Evolutionary conservation across 257 asterid genomes (phyloP), one percentile per base, ranked within the genome.

Genomic region (Osmanthus fragrans): DNA sequence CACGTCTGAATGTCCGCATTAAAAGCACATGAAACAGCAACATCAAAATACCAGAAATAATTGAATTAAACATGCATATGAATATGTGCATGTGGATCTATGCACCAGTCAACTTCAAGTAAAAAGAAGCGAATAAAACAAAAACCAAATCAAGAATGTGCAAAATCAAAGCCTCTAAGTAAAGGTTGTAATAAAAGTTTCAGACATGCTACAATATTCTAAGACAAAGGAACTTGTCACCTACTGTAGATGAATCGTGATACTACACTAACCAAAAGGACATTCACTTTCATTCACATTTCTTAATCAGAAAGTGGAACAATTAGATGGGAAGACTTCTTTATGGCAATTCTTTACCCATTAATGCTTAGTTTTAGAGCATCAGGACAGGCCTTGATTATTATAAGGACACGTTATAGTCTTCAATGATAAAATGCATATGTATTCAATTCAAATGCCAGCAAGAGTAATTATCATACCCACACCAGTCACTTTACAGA

Each of bases 341-440:
- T 36, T 21, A 3, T 32, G 34, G 13, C 36, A 64, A 64, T 75
- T 47, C 81, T 72, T 67, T 34, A 15, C 54, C 36, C 69, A 70
- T 6, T 32, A 30, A 30, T 51, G 68, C 70, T 71, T 33, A 42
- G 23, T 15, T 36, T 73, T 30, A 5, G 32, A 73, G 71, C 80
- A 78, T 29, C 82, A 63, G 23, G 33, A 66, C 42, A 56, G 40
- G 25, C 32, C 77, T 37, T 36, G n/a, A 67, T 73, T 76, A n/a
- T 75, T 42, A 34, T 36, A 66, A 71, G 47, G 25, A 65, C 40
- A 34, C 40, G 2, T 32, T 23, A 33, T 37, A 4, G 34, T 32
- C 81, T 27, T 34, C 51, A 45, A 34, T 36, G 25, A 73, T 63
- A 27, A 65, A 77, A 74, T 49, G 32, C 23, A 10, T 10, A 30